Evolutionary conservation across 2,329 filamentous ascomycete genomes (phyloP), one percentile per base, ranked within the genome.

Genomic region (Botrytis hyacinthi): DNA sequence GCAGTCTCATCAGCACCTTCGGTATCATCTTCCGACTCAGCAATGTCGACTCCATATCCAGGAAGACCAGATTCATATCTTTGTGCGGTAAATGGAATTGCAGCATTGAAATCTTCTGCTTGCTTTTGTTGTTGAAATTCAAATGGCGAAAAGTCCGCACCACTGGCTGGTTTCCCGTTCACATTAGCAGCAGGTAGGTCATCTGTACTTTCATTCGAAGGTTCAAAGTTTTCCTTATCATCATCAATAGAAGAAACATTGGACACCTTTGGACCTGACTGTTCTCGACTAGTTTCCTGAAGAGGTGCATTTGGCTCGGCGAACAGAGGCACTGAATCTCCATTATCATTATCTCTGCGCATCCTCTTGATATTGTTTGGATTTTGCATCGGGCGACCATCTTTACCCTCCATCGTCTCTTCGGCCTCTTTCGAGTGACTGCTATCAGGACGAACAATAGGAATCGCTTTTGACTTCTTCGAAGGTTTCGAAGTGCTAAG

Each of bases 401-500:
- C 86, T 4, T 87, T 85, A 74, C 90, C 88, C 73, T 92, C 86
- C 16, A 82, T 79, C 26, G 82, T 82, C 32, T 83, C 80, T 46
- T 81, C 82, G 42, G 80, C 80, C 67, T 82, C 80, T 2, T 81
- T 82, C 75, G 84, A 81, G 77, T 85, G 84, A 74, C 76, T 83
- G 78, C 85, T 90, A 73, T 89, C 86, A 1, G 93, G 92, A 57
- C 86, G 87, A 16, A 95, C 83, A 75, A 97, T 97, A 0, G 94
- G 92, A 72, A 97, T 88, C 16, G 94, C 94, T 83, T 96, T 98
- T 7, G 91, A 93, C 78, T 89, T 90, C 83, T 92, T 94, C 0
- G 83, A 81, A 10, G 91, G 87, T 78, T 92, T 92, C 42, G 89
- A 83, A 68, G 90, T 86, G 35, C 93, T 90, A 22, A 87, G 86